Conservation (phyloP, 148 eudicot genomes). For the Spergularia marina region DNA sequence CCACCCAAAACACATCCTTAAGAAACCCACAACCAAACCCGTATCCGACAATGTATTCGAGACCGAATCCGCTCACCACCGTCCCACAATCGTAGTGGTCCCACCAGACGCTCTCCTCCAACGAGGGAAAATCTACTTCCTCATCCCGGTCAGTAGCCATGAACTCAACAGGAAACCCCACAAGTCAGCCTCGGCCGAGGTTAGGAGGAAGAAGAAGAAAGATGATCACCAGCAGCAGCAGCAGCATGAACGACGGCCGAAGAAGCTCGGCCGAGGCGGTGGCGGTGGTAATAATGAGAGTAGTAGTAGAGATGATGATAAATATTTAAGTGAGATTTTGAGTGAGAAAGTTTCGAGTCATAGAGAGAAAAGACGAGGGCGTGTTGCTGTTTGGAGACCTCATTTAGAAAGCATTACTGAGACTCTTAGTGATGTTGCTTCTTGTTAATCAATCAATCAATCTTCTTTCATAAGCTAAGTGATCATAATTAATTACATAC, state of each 20-base stretch:
- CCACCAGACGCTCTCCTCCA: slow-evolving; percentile 73
- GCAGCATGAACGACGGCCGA: not conserved
- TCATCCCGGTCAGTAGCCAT: slow-evolving; percentile 42
- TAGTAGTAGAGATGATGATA: slow-evolving; percentile 40
- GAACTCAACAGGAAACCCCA: not conserved
- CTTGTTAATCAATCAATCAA: not conserved
- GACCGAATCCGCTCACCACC: not conserved
- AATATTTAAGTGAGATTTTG: slow-evolving; percentile 68
- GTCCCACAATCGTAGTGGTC: slow-evolving; percentile 48
- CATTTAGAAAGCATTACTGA: slow-evolving; percentile 65
- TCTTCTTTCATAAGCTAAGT: too few species aligned
- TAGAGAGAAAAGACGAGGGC: slow-evolving; percentile 64
- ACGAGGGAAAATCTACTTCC: slow-evolving; percentile 84
- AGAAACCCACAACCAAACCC: slow-evolving; percentile 46
- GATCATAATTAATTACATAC: not conserved
- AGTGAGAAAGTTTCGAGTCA: slow-evolving; percentile 61
- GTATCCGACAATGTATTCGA: slow-evolving; percentile 18
- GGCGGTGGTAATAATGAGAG: not conserved
- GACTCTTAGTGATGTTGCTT: slow-evolving; percentile 35
- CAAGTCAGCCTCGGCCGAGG: not conserved
- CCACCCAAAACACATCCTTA: slow-evolving; percentile 68
- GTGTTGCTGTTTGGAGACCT: slow-evolving; percentile 77
- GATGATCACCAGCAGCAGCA: not conserved
- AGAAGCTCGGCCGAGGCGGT: not conserved
- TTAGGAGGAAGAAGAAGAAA: slow-evolving; percentile 30